These are phyloP conservation scores for Juglanconis oblonga DNA, from an alignment of 2,329 filamentous ascomycete species.

Conservation along the genomic window DNA sequence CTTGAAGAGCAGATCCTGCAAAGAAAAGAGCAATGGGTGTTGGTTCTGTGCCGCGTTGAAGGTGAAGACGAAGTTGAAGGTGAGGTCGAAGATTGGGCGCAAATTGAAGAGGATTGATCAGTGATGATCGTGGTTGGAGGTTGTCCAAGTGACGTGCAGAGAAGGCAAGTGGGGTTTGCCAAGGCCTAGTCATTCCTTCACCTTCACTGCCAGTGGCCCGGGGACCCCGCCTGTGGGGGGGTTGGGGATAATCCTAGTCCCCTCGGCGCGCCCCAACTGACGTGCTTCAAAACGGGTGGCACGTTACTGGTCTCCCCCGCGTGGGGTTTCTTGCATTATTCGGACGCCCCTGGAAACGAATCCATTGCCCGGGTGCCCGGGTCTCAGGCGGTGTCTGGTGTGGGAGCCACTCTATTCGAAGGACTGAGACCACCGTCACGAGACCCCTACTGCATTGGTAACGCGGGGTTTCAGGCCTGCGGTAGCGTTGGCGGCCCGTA, in stretches of 20 bases:
- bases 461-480: constrained; percentile 6
- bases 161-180: constrained; percentile 19
- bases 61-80: neutral
- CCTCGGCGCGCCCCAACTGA: too few species aligned
- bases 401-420: constrained; percentile 13
- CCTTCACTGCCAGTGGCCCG: too few species aligned
- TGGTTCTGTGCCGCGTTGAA: neutral
- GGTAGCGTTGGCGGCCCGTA: neutral
- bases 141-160: constrained; percentile 18
- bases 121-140: constrained; percentile 1
- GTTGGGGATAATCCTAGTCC: too few species aligned
- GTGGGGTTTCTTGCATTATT: too few species aligned
- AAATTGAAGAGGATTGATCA: neutral
- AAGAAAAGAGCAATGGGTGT: neutral
- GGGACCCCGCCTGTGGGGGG: too few species aligned
- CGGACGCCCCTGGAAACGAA: too few species aligned
- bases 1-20: too few species aligned
- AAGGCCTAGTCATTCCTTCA: too few species aligned
- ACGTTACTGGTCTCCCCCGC: too few species aligned
- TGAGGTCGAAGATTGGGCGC: too few species aligned
- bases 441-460: neutral
- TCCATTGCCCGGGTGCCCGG: too few species aligned
- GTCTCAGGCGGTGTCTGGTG: neutral
- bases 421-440: constrained; percentile 8
- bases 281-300: too few species aligned